Evolutionary conservation across 2,329 filamentous ascomycete species (phyloP), one percentile per base, ranked within the genome.

Genomic region (Cryphonectria parasitica): DNA sequence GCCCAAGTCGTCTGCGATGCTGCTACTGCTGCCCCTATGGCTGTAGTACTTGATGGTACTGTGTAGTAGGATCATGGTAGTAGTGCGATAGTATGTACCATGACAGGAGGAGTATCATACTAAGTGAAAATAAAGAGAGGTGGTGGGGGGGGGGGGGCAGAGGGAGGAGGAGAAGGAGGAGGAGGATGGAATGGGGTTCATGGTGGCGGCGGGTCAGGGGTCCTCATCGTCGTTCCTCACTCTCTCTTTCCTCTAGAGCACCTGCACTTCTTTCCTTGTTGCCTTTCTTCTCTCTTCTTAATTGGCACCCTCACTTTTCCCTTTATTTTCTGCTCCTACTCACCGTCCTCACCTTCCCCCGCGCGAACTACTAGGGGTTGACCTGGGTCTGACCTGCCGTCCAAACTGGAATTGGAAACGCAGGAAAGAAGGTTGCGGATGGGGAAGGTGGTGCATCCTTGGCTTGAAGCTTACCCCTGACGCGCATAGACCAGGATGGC

Each of bases 401-500:
- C 56, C 31, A 36, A 25, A 31, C 15, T 34, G 34, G 31, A 25
- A 31, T 6, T 34, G 34, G 31, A n/a, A 61, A 39, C 19, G 10
- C 22, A 39, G 19, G 31, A 61, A 19, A 58, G 54, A 61, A 39
- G 58, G 58, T 39, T 61, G 58, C 58, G 22, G 58, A 61, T 61
- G 31, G 58, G 58, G 58, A 61, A 61, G 58, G 58, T 61, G 58
- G 15, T 28, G 28, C 31, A 34, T 3, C 19, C n/a, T 31, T 34
- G 28, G 25, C 56, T 2, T 61, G 56, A 13, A 34, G 56, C 56
- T 34, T 61, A 34, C 56, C 56, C 56, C 56, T 61, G 56, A 61
- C 56, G 56, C 36, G 28, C 56, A 36, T 34, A 31, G 31, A 11
- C 56, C 28, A 6, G 28, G 28, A 31, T 61, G 22, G 31, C 31